A percentile compares a stretch with the other conserved stretches of the same genome.
These are phyloP conservation scores for Mikania micrantha DNA, from an alignment of 129 eudicot genomes.

Conservation along the genomic window DNA sequence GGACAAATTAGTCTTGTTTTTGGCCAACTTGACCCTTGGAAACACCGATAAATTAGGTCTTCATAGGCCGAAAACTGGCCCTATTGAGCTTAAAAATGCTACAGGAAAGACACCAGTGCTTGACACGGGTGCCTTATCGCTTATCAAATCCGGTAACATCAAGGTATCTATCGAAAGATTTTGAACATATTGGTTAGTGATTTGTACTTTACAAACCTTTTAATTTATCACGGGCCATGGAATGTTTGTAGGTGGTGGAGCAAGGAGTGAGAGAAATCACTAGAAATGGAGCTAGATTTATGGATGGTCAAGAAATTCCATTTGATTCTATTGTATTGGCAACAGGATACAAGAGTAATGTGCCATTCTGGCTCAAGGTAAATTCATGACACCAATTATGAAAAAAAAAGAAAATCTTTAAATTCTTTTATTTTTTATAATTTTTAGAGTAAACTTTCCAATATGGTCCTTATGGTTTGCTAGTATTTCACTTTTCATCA, in stretches of 20 bases:
- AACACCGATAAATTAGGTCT: constrained; percentile 65
- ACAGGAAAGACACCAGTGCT: constrained; percentile 89
- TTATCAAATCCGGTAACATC: constrained; percentile 68
- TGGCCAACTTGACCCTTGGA: constrained; percentile 55
- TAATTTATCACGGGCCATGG: constrained; percentile 13
- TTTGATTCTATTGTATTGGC: constrained; percentile 80
- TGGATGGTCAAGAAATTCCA: constrained; percentile 67
- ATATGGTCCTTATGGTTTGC: too few species aligned
- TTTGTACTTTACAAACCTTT: neutral
- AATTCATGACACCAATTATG: constrained; percentile 9
- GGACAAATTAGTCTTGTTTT: constrained; percentile 55
- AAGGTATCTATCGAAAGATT: constrained; percentile 48
- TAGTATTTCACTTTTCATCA: too few species aligned
- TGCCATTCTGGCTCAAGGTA: constrained; percentile 93
- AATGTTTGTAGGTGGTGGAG: constrained; percentile 51
- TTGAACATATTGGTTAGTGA: constrained; percentile 10
- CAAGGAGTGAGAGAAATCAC: constrained; percentile 72
- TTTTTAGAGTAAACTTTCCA: too few species aligned
- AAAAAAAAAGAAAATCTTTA: neutral
- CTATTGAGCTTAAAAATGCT: constrained; percentile 75
- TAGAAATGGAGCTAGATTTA: constrained; percentile 64
- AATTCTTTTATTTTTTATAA: neutral
- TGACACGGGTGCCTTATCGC: constrained; percentile 74
- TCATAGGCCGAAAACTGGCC: constrained; percentile 79
- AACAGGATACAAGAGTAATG: constrained; percentile 90